Conservation (phyloP, 768 basidiomycete genomes). For the Fomitopsis serialis region DNA sequence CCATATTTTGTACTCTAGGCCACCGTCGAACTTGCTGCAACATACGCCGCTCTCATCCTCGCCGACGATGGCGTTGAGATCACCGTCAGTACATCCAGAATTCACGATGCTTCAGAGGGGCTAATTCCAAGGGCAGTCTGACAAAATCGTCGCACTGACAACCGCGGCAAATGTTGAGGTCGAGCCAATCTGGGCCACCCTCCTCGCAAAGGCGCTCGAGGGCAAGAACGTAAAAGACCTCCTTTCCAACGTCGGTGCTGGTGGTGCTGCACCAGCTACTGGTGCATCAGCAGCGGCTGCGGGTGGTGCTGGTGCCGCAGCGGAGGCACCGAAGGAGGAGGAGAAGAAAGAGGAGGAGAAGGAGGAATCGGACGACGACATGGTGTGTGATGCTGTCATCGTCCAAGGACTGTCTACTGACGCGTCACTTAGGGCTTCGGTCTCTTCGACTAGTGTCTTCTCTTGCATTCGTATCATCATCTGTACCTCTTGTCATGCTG, state of each 20-base stretch:
- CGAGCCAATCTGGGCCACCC: slow-evolving; percentile 95
- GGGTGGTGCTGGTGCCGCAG: slow-evolving; percentile 59
- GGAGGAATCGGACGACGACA: slow-evolving; percentile 87
- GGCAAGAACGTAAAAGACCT: slow-evolving; percentile 97
- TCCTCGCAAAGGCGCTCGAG: slow-evolving; percentile 96
- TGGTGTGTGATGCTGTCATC: slow-evolving; percentile 44
- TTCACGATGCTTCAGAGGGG: not conserved
- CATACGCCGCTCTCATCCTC: slow-evolving; percentile 97
- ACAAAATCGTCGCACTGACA: slow-evolving; percentile 88
- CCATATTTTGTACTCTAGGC: slow-evolving; percentile 28
- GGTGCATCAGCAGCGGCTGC: slow-evolving; percentile 50
- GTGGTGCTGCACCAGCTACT: slow-evolving; percentile 65
- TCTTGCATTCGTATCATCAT: slow-evolving; percentile 5
- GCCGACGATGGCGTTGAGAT: slow-evolving; percentile 97
- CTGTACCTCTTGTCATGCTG: slow-evolving; percentile 4
- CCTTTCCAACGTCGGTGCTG: slow-evolving; percentile 92
- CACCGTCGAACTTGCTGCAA: slow-evolving; percentile 78
- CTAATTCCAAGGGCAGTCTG: slow-evolving; percentile 48
- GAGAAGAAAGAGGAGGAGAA: slow-evolving; percentile 87
- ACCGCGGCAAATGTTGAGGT: slow-evolving; percentile 78
- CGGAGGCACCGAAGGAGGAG: slow-evolving; percentile 72
- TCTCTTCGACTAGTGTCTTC: slow-evolving; percentile 71
- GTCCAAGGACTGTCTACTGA: not conserved
- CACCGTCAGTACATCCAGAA: slow-evolving; percentile 58
- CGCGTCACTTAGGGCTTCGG: slow-evolving; percentile 75